Evolutionary conservation across 108 stramenopile species (phyloP).

Genomic region (Skeletonema costatum): DNA sequence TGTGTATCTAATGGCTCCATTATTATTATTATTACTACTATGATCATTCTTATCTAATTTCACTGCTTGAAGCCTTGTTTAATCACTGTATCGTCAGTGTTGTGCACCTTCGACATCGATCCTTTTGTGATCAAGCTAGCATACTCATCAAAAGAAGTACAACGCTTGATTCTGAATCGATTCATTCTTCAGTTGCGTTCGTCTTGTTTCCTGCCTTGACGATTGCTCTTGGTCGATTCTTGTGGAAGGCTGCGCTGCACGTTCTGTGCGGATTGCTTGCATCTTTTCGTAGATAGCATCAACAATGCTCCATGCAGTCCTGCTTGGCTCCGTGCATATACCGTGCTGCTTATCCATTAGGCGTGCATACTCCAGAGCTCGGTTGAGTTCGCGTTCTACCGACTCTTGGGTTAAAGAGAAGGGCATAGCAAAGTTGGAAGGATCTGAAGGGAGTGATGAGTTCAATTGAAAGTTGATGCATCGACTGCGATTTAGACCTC

Average conservation of each 20-base stretch:
- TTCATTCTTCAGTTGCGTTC: neutral
- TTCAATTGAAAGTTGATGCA: neutral
- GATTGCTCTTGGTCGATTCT: neutral
- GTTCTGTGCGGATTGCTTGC: neutral
- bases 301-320: constrained; percentile 21
- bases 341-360: constrained; percentile 34
- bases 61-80: too few species aligned
- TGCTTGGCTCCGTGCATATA: constrained; percentile 33
- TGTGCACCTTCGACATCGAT: neutral
- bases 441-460: neutral
- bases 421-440: neutral
- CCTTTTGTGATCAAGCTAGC: neutral
- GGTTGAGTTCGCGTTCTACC: constrained; percentile 19
- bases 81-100: neutral
- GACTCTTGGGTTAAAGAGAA: neutral
- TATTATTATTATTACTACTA: too few species aligned
- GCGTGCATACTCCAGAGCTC: constrained; percentile 27
- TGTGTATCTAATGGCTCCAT: too few species aligned
- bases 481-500: neutral
- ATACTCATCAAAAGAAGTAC: neutral
- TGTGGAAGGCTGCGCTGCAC: neutral
- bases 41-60: neutral
- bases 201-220: neutral
- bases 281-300: constrained; percentile 30
- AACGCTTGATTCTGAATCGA: neutral